Evolutionary conservation across 768 basidiomycete species (phyloP).

Genomic region (Auriscalpium vulgare): DNA sequence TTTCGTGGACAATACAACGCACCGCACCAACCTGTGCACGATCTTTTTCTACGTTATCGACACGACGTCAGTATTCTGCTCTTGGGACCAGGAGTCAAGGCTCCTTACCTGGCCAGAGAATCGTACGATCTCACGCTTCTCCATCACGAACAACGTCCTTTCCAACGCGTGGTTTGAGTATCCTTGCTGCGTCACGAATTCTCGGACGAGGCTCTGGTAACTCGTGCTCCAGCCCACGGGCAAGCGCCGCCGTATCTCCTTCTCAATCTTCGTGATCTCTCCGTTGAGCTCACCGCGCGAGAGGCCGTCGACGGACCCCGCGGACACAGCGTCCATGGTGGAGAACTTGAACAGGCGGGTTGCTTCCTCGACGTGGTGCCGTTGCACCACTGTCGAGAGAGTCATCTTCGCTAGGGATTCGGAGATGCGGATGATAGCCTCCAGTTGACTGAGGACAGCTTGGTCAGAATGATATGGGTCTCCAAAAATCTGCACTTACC

Average conservation of each 20-base stretch:
- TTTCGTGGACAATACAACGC: not conserved
- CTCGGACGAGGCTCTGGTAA: conserved; percentile 85
- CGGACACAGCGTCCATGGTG: conserved; percentile 97
- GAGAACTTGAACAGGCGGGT: conserved; percentile 98
- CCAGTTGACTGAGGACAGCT: conserved; percentile 58
- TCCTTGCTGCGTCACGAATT: conserved; percentile 91
- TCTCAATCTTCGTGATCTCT: conserved; percentile 86
- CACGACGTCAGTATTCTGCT: not conserved
- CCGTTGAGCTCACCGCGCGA: conserved; percentile 89
- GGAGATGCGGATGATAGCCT: conserved; percentile 98
- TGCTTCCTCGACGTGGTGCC: conserved; percentile 95
- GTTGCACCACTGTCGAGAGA: conserved; percentile 75
- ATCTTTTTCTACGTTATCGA: conserved; percentile 13
- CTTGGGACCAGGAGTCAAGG: not conserved
- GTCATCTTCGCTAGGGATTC: conserved; percentile 95
- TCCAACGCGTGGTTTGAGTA: conserved; percentile 89
- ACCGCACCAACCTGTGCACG: conserved; percentile 12
- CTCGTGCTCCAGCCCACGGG: conserved; percentile 97
- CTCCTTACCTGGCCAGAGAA: conserved; percentile 62
- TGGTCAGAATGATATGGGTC: no score
- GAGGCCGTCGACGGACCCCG: conserved; percentile 88
- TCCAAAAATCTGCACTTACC: conserved; percentile 40
- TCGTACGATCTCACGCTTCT: conserved; percentile 91
- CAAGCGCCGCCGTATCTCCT: conserved; percentile 72
- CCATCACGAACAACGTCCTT: conserved; percentile 81